Conservation (phyloP, 1,284 basidiomycete species). For the Flammula alnicola region DNA sequence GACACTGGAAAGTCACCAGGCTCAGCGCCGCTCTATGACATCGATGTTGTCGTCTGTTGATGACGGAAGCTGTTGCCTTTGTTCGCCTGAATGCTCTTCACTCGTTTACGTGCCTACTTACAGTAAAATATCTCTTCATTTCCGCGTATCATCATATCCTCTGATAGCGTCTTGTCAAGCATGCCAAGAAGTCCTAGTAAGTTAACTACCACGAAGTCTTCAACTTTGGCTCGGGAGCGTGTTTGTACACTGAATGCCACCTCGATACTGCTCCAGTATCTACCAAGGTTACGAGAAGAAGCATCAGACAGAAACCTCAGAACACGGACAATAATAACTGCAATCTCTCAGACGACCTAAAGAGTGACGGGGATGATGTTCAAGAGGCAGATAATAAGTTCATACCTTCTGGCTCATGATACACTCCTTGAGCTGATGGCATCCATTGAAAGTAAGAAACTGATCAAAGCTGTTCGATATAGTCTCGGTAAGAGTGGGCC, state of each 20-base stretch:
- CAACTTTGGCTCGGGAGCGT: neutral
- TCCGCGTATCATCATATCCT: too few relatives aligned
- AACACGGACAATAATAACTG: neutral
- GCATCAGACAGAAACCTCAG: neutral
- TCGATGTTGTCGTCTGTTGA: too few relatives aligned
- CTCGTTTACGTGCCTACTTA: too few relatives aligned
- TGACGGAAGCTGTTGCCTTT: too few relatives aligned
- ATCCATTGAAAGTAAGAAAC: neutral
- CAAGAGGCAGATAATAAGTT: conserved; percentile 2
- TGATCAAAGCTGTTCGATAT: conserved; percentile 1
- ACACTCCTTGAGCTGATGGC: too few relatives aligned
- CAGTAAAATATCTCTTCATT: neutral
- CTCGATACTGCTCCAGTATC: too few relatives aligned
- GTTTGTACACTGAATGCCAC: too few relatives aligned
- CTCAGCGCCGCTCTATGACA: too few relatives aligned
- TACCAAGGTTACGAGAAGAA: neutral
- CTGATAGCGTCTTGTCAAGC: neutral
- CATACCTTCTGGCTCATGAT: too few relatives aligned
- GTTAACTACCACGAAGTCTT: too few relatives aligned
- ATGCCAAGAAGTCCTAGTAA: conserved; percentile 7
- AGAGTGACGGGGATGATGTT: neutral
- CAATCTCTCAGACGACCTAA: neutral
- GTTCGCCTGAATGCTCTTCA: too few relatives aligned
- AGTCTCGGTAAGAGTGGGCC: conserved; percentile 1
- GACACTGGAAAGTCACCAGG: too few relatives aligned